Base-by-base conservation (phyloP, 2,329 filamentous ascomycete genomes). In the Cryphonectria nitschkei region DNA sequence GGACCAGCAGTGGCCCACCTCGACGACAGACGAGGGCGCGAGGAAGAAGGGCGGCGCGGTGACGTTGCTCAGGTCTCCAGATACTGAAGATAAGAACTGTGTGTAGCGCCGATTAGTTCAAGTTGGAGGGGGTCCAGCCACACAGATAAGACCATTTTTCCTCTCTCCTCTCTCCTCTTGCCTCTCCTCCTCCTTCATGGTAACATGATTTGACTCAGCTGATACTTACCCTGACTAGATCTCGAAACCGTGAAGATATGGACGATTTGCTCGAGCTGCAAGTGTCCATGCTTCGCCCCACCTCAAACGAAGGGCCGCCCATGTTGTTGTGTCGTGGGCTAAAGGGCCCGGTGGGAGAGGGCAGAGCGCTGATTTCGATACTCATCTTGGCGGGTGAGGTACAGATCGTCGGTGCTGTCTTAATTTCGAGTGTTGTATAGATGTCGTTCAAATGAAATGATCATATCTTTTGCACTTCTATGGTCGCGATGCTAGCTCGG, bases 1-100 rank as follows among this genome's bases (percentile, higher is more conserved):
- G 50, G 82, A 82, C 84, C 85, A 87, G 74, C 84, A 85, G 72
- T 82, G 82, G 69, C 84, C 84, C 46, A 84, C 84, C 75, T 87
- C 85, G 64, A 85, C 84, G 6, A 86, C 85, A 16, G 85, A 86
- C 32, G 80, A 84, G 0, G 82, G 79, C 0, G 83, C 82, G 14
- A 87, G 80, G 74, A 87, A 84, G 66, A 82, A 84, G 2, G 84
- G 84, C 0, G 85, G 85, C 0, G 84, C 85, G 0, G 85, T 86
- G 61, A 87, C 80, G 69, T 86, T 86, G 70, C 85, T 82, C 26
- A 87, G 82, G 68, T 87, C 85, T 70, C 85, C 84, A 72, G 84
- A 84, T 62, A 86, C 77, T 22, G 79, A 77, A 37, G 75, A 73
- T 22, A 81, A 76, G 72, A 80, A 80, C 78, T 80, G 67, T 26